These are phyloP conservation scores for Chaetomium cochliodes DNA, from an alignment of 495 filamentous ascomycete genomes.

Conservation along the genomic window DNA sequence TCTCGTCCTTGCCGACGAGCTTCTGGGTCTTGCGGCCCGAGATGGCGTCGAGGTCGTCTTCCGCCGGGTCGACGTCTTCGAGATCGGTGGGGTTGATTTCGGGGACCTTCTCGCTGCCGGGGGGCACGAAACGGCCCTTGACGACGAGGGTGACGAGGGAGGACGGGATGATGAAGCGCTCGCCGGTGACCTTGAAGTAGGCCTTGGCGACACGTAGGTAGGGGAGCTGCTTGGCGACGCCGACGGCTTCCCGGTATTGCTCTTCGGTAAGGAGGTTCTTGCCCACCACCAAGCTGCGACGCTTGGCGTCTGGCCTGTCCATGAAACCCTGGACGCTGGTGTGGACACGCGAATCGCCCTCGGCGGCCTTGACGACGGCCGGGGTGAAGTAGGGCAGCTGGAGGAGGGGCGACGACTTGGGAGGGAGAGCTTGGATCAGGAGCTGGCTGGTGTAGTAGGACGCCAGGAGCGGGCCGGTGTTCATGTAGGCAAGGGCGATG, in stretches of 20 bases:
- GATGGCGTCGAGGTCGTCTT: slow-evolving; percentile 86
- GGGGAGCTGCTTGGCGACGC: slow-evolving; percentile 78
- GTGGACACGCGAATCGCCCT: slow-evolving; percentile 74
- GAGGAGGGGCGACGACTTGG: slow-evolving; percentile 79
- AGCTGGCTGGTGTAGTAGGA: slow-evolving; percentile 81
- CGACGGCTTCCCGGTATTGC: slow-evolving; percentile 72
- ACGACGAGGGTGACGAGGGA: slow-evolving; percentile 91
- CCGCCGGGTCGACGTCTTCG: slow-evolving; percentile 86
- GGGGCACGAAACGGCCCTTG: slow-evolving; percentile 91
- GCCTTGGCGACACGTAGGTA: slow-evolving; percentile 82
- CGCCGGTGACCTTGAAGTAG: slow-evolving; percentile 97
- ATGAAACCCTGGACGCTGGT: slow-evolving; percentile 83
- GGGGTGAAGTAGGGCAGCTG: slow-evolving; percentile 89
- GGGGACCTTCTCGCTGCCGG: slow-evolving; percentile 71
- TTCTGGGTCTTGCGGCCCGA: slow-evolving; percentile 72
- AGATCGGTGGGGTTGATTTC: slow-evolving; percentile 72
- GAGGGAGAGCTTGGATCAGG: slow-evolving; percentile 84
- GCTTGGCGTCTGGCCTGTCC: slow-evolving; percentile 69
- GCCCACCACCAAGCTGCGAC: slow-evolving; percentile 66
- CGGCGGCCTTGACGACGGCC: slow-evolving; percentile 67
- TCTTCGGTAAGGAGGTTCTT: slow-evolving; percentile 68
- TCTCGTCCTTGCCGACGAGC: slow-evolving; percentile 54
- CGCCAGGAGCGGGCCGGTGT: slow-evolving; percentile 74
- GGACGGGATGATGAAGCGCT: slow-evolving; percentile 87
- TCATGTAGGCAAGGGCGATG: slow-evolving; percentile 84